Conservation (phyloP, 192 early-diverging fungal species). For the Coemansia sp. region DNA sequence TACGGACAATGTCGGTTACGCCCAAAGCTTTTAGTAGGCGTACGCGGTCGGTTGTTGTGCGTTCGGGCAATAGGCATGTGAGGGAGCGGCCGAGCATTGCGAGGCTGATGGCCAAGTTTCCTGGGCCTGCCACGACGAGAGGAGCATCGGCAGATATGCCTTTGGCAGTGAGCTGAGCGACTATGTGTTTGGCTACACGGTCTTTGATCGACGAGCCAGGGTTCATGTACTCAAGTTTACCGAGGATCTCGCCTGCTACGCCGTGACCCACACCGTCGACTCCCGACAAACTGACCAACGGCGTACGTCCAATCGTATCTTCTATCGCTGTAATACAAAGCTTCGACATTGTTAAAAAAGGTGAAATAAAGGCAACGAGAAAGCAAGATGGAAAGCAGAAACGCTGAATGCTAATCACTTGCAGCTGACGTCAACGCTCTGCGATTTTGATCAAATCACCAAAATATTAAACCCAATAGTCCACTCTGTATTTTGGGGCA, state of each 20-base stretch:
- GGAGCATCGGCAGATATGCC: constrained; percentile 30
- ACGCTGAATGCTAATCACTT: too few species aligned
- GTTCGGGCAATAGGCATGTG: constrained; percentile 63
- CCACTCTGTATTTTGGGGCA: too few species aligned
- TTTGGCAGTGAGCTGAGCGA: constrained; percentile 27
- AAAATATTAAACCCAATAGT: too few species aligned
- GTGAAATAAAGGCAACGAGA: background rate
- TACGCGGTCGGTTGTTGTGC: constrained; percentile 70
- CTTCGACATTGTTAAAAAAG: constrained; percentile 10
- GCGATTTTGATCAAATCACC: too few species aligned
- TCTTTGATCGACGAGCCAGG: constrained; percentile 73
- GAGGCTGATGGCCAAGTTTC: constrained; percentile 69
- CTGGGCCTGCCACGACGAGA: constrained; percentile 68
- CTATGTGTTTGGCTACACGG: constrained; percentile 60
- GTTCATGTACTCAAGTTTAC: constrained; percentile 76
- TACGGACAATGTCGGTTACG: constrained; percentile 66
- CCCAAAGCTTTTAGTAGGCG: constrained; percentile 64
- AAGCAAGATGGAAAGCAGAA: background rate
- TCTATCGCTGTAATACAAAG: constrained; percentile 22
- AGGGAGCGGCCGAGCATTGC: constrained; percentile 55
- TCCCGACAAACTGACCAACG: constrained; percentile 52
- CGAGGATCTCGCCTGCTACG: constrained; percentile 58
- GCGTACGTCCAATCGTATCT: constrained; percentile 60
- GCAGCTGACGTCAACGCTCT: too few species aligned
- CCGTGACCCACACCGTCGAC: constrained; percentile 16